A percentile compares a stretch with the other conserved stretches of the same genome.
Conservation (phyloP, 2,329 filamentous ascomycete genomes). For the Fusarium liriodendri region DNA sequence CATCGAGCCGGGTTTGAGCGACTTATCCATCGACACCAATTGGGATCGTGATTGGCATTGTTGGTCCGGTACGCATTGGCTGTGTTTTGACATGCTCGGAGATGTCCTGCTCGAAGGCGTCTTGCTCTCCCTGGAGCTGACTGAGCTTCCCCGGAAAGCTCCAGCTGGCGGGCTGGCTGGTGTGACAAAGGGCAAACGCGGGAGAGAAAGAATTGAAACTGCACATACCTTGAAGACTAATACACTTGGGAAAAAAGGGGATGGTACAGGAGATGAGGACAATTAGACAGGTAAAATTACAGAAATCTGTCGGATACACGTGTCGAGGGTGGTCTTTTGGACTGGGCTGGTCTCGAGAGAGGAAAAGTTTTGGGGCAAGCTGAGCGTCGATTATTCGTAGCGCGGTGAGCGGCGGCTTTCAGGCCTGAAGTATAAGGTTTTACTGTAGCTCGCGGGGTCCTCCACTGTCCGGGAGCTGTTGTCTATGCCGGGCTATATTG, state of each 20-base stretch:
- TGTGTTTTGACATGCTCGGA: slow-evolving; percentile 3
- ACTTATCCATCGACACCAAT: slow-evolving; percentile 36
- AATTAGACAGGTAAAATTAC: slow-evolving; percentile 30
- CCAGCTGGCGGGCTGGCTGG: slow-evolving; percentile 6
- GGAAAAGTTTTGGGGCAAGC: slow-evolving; percentile 46
- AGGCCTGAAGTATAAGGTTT: slow-evolving; percentile 52
- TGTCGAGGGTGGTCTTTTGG: slow-evolving; percentile 37
- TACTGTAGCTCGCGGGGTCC: slow-evolving; percentile 12
- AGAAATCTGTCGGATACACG: slow-evolving; percentile 32
- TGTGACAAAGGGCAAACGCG: slow-evolving; percentile 29
- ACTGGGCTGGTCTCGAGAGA: slow-evolving; percentile 44
- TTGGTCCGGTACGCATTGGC: slow-evolving; percentile 8
- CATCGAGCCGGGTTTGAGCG: slow-evolving; percentile 20
- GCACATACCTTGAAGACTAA: slow-evolving; percentile 42
- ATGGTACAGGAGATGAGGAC: slow-evolving; percentile 27
- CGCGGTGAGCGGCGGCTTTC: slow-evolving; percentile 27
- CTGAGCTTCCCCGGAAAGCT: slow-evolving; percentile 22
- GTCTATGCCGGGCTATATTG: not conserved
- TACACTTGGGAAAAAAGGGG: slow-evolving; percentile 28
- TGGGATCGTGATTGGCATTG: slow-evolving; percentile 15
- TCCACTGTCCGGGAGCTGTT: not conserved
- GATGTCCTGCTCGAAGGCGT: slow-evolving; percentile 27
- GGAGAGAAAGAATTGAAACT: slow-evolving; percentile 23
- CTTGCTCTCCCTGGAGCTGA: slow-evolving; percentile 14
- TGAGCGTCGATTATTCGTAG: slow-evolving; percentile 30